Conservation (phyloP, 148 eudicot genomes). For the Polygonum maritimum region DNA sequence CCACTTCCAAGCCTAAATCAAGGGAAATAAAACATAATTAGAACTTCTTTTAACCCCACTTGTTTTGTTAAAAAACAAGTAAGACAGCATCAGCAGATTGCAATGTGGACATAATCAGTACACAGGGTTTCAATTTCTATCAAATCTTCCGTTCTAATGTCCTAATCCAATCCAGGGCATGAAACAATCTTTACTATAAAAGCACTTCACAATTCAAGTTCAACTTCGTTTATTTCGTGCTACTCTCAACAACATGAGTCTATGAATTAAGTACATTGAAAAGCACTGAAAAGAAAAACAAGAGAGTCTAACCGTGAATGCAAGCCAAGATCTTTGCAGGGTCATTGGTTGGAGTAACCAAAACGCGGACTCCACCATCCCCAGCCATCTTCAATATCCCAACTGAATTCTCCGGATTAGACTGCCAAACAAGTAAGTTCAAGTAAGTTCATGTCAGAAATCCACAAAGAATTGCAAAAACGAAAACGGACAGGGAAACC, state of each 20-base stretch:
- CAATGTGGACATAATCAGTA: background rate
- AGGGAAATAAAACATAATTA: conserved; percentile 2
- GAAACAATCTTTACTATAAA: background rate
- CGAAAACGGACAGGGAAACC: background rate
- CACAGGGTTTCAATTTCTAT: no score
- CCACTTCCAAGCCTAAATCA: conserved; percentile 67
- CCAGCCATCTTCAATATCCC: conserved; percentile 97
- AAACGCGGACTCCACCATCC: conserved; percentile 95
- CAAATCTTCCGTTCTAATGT: no score
- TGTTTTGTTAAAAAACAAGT: background rate
- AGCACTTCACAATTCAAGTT: background rate
- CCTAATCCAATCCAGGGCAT: no score
- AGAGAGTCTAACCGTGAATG: conserved; percentile 74
- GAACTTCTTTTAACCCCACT: background rate
- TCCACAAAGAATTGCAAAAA: background rate
- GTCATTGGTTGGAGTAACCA: conserved; percentile 95
- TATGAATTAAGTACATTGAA: background rate
- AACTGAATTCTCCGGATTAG: conserved; percentile 96
- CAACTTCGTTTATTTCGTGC: background rate
- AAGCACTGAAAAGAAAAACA: background rate
- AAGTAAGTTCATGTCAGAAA: background rate
- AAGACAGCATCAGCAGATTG: background rate
- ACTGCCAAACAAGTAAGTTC: conserved; percentile 39
- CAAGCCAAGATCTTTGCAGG: conserved; percentile 92
- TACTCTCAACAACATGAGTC: background rate